Conservation (phyloP, 768 basidiomycete species). For the Tephrocybe sp. region DNA sequence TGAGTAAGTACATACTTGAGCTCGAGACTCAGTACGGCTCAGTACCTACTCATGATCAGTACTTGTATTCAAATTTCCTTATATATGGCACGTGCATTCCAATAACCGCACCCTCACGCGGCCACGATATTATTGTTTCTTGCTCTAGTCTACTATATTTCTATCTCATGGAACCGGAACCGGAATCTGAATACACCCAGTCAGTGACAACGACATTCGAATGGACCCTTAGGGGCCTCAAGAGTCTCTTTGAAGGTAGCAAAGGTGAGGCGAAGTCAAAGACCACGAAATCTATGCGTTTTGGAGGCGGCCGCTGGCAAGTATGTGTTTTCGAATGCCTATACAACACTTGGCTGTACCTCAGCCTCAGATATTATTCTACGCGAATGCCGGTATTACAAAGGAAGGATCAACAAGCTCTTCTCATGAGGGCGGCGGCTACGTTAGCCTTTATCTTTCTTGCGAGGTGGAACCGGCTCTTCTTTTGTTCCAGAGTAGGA, state of each 20-base stretch:
- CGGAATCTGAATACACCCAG: constrained; percentile 46
- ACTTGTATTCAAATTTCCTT: too few relatives aligned
- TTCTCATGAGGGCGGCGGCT: constrained; percentile 41
- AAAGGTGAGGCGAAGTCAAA: constrained; percentile 80
- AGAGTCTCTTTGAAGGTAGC: constrained; percentile 72
- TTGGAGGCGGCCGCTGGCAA: constrained; percentile 79
- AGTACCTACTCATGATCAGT: too few relatives aligned
- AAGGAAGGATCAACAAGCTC: constrained; percentile 37
- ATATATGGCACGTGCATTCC: too few relatives aligned
- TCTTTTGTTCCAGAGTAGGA: too few relatives aligned
- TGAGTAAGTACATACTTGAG: too few relatives aligned
- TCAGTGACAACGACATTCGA: constrained; percentile 63
- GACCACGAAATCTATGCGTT: constrained; percentile 72
- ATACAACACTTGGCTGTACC: neutral
- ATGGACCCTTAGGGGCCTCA: constrained; percentile 76
- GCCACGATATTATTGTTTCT: too few relatives aligned
- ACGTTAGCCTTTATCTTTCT: constrained; percentile 76
- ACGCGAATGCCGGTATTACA: constrained; percentile 75
- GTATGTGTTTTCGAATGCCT: constrained; percentile 31
- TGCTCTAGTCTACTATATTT: too few relatives aligned
- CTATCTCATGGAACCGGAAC: constrained; percentile 21
- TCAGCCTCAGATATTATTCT: constrained; percentile 67
- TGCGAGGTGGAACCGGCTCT: too few relatives aligned
- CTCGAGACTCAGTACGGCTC: too few relatives aligned
- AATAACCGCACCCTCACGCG: too few relatives aligned